phyloP scores from a whole-genome alignment of 352 stramenopile genomes.

The Pythium aphanidermatum region DNA sequence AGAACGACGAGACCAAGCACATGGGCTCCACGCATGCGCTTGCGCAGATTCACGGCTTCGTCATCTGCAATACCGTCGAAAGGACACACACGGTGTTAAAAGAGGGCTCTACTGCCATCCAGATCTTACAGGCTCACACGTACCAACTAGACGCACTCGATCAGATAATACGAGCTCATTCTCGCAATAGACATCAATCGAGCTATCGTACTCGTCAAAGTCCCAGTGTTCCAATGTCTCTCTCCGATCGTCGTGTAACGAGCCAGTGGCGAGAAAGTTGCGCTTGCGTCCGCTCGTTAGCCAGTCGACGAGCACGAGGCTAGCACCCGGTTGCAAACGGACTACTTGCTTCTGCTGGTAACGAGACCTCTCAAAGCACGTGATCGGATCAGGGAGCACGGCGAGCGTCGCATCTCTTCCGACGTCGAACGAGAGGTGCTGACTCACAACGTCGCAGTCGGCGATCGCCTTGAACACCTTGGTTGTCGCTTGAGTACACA shows the following conservation, averaged over 20 bases:
- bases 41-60: constrained; percentile 48
- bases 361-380: constrained; percentile 67
- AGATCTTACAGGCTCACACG: too few relatives aligned
- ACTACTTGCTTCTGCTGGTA: constrained; percentile 70
- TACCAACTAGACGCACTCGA: constrained; percentile 59
- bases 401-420: constrained; percentile 49
- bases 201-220: constrained; percentile 70
- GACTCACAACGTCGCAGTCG: constrained; percentile 34
- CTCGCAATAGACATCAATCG: constrained; percentile 50
- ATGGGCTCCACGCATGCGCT: constrained; percentile 72
- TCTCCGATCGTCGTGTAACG: constrained; percentile 45
- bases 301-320: constrained; percentile 81
- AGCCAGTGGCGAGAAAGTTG: constrained; percentile 62
- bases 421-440: constrained; percentile 50
- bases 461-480: constrained; percentile 79
- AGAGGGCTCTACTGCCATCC: too few relatives aligned
- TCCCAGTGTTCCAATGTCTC: constrained; percentile 78
- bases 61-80: constrained; percentile 37
- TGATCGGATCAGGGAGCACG: constrained; percentile 74
- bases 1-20: constrained; percentile 71
- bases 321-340: constrained; percentile 34
- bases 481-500: constrained; percentile 80
- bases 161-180: constrained; percentile 51
- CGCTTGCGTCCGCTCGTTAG: constrained; percentile 79
- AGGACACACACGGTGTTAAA: not conserved